Base-by-base conservation (phyloP, 2,329 filamentous ascomycete genomes). In the Neonectria neomacrospora region DNA sequence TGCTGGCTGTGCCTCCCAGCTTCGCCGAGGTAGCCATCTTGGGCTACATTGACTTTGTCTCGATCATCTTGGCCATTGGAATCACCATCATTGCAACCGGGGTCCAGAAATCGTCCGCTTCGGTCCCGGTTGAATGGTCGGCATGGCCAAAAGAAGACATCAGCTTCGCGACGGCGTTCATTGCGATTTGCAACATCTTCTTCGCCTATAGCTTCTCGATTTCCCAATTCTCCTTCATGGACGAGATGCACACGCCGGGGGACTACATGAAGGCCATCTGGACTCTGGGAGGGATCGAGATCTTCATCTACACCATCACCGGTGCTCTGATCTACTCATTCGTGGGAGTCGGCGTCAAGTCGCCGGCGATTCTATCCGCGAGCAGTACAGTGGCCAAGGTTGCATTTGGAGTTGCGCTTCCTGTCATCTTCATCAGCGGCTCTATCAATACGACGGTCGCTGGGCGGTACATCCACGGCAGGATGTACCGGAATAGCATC, bases 341-440 rank as follows among this genome's bases (percentile, higher is more conserved):
- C 68, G 87, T 86, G 4, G 90, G 90, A 32, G 77, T 80, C 8
- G 77, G 80, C 1, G 88, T 92, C 9, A 74, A 81, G 37, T 88
- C 86, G 2, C 90, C 90, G 1, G 90, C 90, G 0, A 81, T 92
- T 6, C 83, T 89, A 3, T 88, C 87, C 1, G 85, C 88, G 5
- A 82, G 84, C 3, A 79, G 78, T 2, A 64, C 82, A 0, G 76
- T 90, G 11, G 82, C 84, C 44, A 90, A 90, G 69, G 78, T 91
- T 5, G 87, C 88, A 2, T 91, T 89, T 71, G 88, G 87, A 32
- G 78, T 91, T 62, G 89, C 88, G 0, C 79, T 89, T 1, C 89
- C 89, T 5, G 91, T 89, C 26, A 91, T 91, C 70, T 81, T 91
- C 66, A 86, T 91, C 63, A 88, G 89, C 0, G 90, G 89, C 57